phyloP scores from a whole-genome alignment of 306 rosid species.

The Prunus armeniaca region DNA sequence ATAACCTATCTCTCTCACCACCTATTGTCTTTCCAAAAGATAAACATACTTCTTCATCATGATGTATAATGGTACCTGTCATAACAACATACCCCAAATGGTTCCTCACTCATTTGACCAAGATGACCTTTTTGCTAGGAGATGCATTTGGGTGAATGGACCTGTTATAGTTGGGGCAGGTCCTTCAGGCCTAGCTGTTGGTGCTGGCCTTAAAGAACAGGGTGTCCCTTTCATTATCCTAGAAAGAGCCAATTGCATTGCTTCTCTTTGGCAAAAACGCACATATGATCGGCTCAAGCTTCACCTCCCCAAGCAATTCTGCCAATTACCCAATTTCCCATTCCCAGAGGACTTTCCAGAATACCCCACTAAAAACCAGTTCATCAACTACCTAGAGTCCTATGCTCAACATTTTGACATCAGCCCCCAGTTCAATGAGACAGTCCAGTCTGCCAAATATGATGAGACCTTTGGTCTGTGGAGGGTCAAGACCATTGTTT shows the following conservation, averaged over 20 bases:
- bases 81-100: slow-evolving; percentile 42
- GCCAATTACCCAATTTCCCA: slow-evolving; percentile 75
- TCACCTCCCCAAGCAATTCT: slow-evolving; percentile 86
- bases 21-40: no score
- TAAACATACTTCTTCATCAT: background rate
- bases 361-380: slow-evolving; percentile 76
- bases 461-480: slow-evolving; percentile 79
- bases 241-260: slow-evolving; percentile 83
- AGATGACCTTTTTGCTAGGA: slow-evolving; percentile 39
- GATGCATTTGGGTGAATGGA: slow-evolving; percentile 75
- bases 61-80: slow-evolving; percentile 23
- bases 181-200: slow-evolving; percentile 90
- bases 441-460: slow-evolving; percentile 85
- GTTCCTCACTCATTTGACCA: slow-evolving; percentile 28
- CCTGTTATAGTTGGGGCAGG: slow-evolving; percentile 91
- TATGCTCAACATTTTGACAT: slow-evolving; percentile 71
- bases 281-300: slow-evolving; percentile 86
- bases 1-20: background rate
- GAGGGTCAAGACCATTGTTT: slow-evolving; percentile 55
- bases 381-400: slow-evolving; percentile 71
- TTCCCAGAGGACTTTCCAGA: slow-evolving; percentile 75
- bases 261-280: slow-evolving; percentile 80
- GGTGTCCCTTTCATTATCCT: slow-evolving; percentile 69
- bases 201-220: slow-evolving; percentile 73
- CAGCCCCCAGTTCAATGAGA: slow-evolving; percentile 71